Percentiles rank a stretch among this genome's conserved stretches.
phyloP scores from a whole-genome alignment of 805 yeast species.

The Pichia scutulata region DNA sequence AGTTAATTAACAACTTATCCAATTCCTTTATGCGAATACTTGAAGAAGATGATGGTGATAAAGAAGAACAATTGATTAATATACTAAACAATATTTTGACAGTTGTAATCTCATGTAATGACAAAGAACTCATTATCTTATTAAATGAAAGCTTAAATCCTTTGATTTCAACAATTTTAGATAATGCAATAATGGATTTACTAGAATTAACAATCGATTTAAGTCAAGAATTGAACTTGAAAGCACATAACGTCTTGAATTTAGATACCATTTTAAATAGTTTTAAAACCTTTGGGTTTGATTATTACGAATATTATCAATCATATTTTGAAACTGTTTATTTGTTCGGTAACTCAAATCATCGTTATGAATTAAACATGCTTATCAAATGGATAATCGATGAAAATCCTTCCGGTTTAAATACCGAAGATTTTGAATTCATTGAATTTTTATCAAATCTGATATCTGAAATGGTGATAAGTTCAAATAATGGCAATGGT shows the following conservation, averaged over 20 bases:
- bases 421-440: constrained; percentile 17
- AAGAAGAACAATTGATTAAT: constrained; percentile 71
- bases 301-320: constrained; percentile 40
- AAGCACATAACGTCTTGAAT: constrained; percentile 38
- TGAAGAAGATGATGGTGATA: constrained; percentile 46
- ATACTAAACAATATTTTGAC: constrained; percentile 77
- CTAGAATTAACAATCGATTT: constrained; percentile 72
- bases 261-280: constrained; percentile 31
- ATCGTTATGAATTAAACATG: constrained; percentile 17
- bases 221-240: constrained; percentile 55
- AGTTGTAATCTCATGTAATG: constrained; percentile 70
- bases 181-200: constrained; percentile 61
- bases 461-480: constrained; percentile 10
- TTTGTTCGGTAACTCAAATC: constrained; percentile 30
- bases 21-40: constrained; percentile 64
- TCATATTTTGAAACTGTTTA: constrained; percentile 43
- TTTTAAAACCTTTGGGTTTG: constrained; percentile 45
- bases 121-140: constrained; percentile 53
- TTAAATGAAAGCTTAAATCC: constrained; percentile 51
- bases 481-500: constrained; percentile 1
- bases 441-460: constrained; percentile 18
- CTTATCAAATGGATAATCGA: constrained; percentile 16
- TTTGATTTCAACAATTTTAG: constrained; percentile 58
- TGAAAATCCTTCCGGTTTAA: constrained; percentile 15
- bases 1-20: constrained; percentile 51